A percentile compares a stretch with the other conserved stretches of the same genome.
Evolutionary conservation across 2,329 filamentous ascomycete species (phyloP).

Genomic region (Sporothrix inflata): DNA sequence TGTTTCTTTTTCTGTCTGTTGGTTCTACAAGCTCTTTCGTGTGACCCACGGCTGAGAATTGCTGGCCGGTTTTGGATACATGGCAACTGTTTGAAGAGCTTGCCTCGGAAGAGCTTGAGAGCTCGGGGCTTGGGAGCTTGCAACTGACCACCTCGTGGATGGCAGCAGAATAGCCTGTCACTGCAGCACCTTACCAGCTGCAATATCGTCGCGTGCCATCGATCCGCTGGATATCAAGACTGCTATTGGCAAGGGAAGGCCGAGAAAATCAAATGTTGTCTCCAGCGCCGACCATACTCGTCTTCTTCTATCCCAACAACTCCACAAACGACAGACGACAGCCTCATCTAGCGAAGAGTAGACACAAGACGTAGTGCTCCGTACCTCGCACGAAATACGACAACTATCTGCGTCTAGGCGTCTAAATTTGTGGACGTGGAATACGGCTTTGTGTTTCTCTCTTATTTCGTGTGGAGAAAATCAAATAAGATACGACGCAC

Average conservation of each 20-base stretch:
- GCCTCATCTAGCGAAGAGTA: background rate
- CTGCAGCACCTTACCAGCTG: background rate
- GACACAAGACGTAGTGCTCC: too few relatives aligned
- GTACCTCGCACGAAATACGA: background rate
- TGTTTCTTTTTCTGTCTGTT: constrained; percentile 3
- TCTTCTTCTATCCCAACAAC: background rate
- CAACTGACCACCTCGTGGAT: background rate
- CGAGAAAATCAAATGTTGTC: background rate
- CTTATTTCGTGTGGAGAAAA: background rate
- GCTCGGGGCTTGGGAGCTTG: background rate
- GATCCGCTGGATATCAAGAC: background rate
- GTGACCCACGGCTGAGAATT: background rate
- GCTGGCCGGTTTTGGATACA: background rate
- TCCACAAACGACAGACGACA: background rate
- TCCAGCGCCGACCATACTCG: too few relatives aligned
- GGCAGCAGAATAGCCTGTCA: background rate
- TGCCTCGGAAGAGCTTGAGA: background rate
- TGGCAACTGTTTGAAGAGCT: background rate
- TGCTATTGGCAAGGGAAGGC: background rate
- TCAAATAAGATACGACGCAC: background rate
- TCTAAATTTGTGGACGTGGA: background rate
- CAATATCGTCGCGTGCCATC: background rate
- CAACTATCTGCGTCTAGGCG: constrained; percentile 7
- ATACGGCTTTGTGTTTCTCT: background rate
- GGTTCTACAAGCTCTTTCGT: background rate